Conservation (phyloP, 1,284 basidiomycete genomes). For the Ganoderma lucidum region DNA sequence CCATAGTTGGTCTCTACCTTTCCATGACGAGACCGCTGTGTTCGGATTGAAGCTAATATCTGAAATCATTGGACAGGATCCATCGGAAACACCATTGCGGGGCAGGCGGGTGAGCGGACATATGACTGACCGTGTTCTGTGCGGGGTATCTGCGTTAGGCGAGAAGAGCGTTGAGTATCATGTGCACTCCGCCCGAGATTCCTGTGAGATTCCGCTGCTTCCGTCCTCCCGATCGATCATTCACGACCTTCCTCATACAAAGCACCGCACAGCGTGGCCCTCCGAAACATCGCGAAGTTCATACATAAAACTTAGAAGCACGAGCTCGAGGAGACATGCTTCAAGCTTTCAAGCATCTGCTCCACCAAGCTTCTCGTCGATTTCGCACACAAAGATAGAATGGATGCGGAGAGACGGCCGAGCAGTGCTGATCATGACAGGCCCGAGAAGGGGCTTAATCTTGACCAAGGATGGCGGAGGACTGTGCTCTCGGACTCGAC, state of each 20-base stretch:
- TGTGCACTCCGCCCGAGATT: constrained; percentile 15
- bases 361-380: neutral
- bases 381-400: constrained; percentile 1
- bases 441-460: too few species aligned
- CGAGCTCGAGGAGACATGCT: constrained; percentile 9
- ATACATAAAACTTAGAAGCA: neutral
- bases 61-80: neutral
- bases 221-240: constrained; percentile 7
- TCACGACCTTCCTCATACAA: neutral
- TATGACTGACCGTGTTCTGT: neutral
- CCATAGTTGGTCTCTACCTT: neutral
- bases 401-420: neutral
- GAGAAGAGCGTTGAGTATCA: constrained; percentile 20
- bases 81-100: neutral
- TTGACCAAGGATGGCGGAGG: too few species aligned
- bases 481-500: too few species aligned
- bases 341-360: constrained; percentile 1
- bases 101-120: neutral
- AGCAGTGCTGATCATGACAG: too few species aligned
- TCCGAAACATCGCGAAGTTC: constrained; percentile 5
- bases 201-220: neutral
- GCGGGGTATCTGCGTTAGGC: neutral
- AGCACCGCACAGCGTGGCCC: neutral
- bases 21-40: neutral
- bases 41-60: neutral